Percentiles rank a stretch among this genome's conserved stretches.
phyloP scores from a whole-genome alignment of 352 stramenopile species.

The Globisporangium okanoganense region DNA sequence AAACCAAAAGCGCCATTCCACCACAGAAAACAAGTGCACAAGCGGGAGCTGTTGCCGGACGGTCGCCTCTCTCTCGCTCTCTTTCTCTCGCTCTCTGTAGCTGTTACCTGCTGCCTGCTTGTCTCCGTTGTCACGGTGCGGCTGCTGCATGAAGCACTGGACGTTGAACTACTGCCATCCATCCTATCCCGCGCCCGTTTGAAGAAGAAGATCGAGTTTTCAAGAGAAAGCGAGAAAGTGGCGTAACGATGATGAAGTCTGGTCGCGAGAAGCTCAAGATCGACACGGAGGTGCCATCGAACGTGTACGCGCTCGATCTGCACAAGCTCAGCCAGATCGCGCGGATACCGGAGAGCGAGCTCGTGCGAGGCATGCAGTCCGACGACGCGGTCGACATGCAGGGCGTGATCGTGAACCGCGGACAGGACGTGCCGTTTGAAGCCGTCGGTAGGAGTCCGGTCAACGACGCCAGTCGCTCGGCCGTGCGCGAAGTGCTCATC shows the following conservation, averaged over 20 bases:
- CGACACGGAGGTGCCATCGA: conserved; percentile 61
- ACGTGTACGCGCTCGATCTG: conserved; percentile 69
- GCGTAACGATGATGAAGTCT: conserved; percentile 6
- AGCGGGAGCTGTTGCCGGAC: background rate
- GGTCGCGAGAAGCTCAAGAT: conserved; percentile 11
- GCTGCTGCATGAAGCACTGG: conserved; percentile 9
- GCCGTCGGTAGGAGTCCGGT: conserved; percentile 55
- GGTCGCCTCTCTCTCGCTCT: background rate
- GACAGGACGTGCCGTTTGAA: conserved; percentile 77
- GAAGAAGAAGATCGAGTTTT: conserved; percentile 5
- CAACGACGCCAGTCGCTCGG: conserved; percentile 6
- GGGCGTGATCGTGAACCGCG: conserved; percentile 71
- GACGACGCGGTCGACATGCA: conserved; percentile 80
- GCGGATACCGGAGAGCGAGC: conserved; percentile 56
- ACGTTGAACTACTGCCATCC: background rate
- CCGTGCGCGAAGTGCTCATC: conserved; percentile 73
- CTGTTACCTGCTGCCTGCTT: background rate
- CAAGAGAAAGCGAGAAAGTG: no score
- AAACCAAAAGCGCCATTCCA: background rate
- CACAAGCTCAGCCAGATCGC: conserved; percentile 62
- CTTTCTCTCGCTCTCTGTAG: background rate
- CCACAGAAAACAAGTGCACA: background rate
- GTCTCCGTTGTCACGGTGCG: background rate
- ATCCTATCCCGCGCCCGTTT: background rate
- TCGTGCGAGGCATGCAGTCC: conserved; percentile 70